phyloP scores from a whole-genome alignment of 1,284 basidiomycete genomes.

The Leccinum variabile region DNA sequence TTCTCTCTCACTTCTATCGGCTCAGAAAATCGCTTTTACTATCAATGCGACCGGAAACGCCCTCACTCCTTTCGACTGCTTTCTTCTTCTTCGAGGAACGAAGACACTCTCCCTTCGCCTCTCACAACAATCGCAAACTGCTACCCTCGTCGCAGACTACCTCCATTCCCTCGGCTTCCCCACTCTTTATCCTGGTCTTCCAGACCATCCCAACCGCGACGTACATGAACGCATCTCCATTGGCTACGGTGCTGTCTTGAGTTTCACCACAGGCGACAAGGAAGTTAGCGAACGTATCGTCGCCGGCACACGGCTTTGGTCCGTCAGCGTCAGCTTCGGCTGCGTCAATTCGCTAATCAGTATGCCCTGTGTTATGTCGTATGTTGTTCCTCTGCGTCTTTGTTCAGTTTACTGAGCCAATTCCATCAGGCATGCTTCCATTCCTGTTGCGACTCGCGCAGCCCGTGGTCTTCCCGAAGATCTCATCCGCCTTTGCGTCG shows the following conservation, averaged over 20 bases:
- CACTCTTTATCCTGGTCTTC: constrained; percentile 92
- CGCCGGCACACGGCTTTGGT: constrained; percentile 91
- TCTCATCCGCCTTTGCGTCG: constrained; percentile 96
- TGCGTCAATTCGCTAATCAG: constrained; percentile 98
- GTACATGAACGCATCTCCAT: constrained; percentile 87
- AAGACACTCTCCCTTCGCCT: constrained; percentile 98
- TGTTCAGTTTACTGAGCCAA: constrained; percentile 13
- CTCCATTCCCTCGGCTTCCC: constrained; percentile 87
- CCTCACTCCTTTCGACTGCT: constrained; percentile 93
- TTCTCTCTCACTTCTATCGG: constrained; percentile 5
- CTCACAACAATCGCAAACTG: constrained; percentile 89
- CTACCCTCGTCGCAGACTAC: constrained; percentile 86
- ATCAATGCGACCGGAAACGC: constrained; percentile 99
- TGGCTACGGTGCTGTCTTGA: constrained; percentile 92
- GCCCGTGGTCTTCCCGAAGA: constrained; percentile 96
- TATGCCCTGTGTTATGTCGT: constrained; percentile 99
- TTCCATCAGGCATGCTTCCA: constrained; percentile 84
- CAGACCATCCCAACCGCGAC: constrained; percentile 80
- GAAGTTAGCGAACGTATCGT: constrained; percentile 91
- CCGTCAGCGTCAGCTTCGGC: constrained; percentile 97
- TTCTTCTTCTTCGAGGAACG: constrained; percentile 92
- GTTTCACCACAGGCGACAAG: constrained; percentile 93
- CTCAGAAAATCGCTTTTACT: constrained; percentile 83
- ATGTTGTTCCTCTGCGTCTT: constrained; percentile 40
- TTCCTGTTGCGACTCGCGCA: constrained; percentile 90